Conservation (phyloP, 176 grass and related monocot genomes). For the Oryza nivara region DNA sequence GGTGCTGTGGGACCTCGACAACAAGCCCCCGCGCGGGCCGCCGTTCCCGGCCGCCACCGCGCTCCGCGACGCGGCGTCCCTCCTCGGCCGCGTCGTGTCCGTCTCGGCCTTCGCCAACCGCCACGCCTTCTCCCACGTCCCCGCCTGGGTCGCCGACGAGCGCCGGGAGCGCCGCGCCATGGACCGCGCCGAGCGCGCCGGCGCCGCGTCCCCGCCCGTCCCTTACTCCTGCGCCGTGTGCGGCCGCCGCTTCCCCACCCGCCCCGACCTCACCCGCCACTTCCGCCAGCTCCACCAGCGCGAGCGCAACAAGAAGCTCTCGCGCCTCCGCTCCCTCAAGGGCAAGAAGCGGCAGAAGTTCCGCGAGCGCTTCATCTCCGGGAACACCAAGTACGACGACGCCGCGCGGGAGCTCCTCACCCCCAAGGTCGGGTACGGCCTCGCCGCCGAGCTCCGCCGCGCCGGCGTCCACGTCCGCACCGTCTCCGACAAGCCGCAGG, state of each 20-base stretch:
- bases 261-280: slow-evolving; percentile 80
- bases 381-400: slow-evolving; percentile 87
- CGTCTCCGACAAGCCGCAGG: slow-evolving; percentile 82
- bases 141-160: slow-evolving; percentile 64
- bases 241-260: slow-evolving; percentile 84
- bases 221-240: slow-evolving; percentile 82
- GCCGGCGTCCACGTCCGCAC: slow-evolving; percentile 84
- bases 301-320: slow-evolving; percentile 93
- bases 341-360: slow-evolving; percentile 92
- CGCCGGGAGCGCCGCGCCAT: slow-evolving; percentile 65
- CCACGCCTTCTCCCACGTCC: slow-evolving; percentile 88
- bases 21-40: slow-evolving; percentile 82
- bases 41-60: slow-evolving; percentile 70
- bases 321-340: slow-evolving; percentile 83
- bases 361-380: slow-evolving; percentile 71
- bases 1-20: slow-evolving; percentile 94
- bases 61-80: slow-evolving; percentile 58
- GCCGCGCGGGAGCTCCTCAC: slow-evolving; percentile 71
- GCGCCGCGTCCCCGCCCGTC: slow-evolving; percentile 46
- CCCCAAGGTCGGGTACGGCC: slow-evolving; percentile 79
- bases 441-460: slow-evolving; percentile 80
- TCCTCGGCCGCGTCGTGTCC: slow-evolving; percentile 77
- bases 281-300: slow-evolving; percentile 95
- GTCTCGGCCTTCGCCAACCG: slow-evolving; percentile 89
- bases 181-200: slow-evolving; percentile 73